Evolutionary conservation across 225 moss, liverwort and hornwort species (phyloP).

Genomic region (Ulota crispa): DNA sequence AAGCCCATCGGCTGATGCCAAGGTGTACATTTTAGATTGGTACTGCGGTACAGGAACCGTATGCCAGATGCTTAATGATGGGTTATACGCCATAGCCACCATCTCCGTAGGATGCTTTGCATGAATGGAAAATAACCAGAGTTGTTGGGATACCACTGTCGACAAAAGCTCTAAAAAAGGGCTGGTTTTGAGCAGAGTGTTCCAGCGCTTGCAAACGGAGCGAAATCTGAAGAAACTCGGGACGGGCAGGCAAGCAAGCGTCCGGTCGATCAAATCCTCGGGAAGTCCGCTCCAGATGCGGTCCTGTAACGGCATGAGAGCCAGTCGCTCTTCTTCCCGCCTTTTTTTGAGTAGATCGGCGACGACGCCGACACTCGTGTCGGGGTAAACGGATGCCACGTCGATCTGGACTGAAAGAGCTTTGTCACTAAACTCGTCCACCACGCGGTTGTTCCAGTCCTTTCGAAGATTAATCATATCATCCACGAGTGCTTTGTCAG

Average conservation of each 20-base stretch:
- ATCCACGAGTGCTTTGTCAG: constrained; percentile 51
- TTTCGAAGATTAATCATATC: constrained; percentile 57
- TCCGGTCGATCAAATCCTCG: constrained; percentile 59
- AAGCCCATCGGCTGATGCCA: constrained; percentile 62
- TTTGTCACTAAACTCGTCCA: constrained; percentile 63
- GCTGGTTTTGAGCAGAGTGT: constrained; percentile 45
- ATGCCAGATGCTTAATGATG: constrained; percentile 60
- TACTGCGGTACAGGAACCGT: constrained; percentile 63
- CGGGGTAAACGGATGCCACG: constrained; percentile 43
- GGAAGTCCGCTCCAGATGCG: constrained; percentile 67
- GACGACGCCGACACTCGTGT: constrained; percentile 44
- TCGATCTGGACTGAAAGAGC: constrained; percentile 54
- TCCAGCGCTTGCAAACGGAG: constrained; percentile 69
- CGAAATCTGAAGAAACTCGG: constrained; percentile 66
- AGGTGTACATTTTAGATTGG: constrained; percentile 60
- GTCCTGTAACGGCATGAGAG: constrained; percentile 62
- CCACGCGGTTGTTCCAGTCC: constrained; percentile 60
- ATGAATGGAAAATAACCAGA: constrained; percentile 58
- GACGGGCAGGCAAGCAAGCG: constrained; percentile 60
- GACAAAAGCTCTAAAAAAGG: constrained; percentile 65
- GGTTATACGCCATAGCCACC: constrained; percentile 70
- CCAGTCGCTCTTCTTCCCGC: constrained; percentile 55
- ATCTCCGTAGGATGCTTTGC: constrained; percentile 54
- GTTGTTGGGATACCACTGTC: constrained; percentile 50
- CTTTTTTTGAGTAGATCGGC: constrained; percentile 57